Conservation (phyloP, 148 eudicot species). For the Rhododendron ovatum region DNA sequence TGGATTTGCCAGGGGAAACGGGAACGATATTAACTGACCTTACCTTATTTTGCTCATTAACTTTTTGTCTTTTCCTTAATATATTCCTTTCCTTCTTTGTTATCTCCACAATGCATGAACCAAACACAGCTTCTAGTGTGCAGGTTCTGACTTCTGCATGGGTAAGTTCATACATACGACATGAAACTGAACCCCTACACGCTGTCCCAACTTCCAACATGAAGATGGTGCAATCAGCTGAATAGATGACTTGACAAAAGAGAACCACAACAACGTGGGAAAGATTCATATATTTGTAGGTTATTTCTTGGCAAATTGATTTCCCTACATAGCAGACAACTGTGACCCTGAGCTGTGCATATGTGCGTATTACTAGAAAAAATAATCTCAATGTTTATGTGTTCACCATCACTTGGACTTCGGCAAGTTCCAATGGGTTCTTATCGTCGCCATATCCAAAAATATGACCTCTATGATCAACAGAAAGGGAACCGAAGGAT, state of each 20-base stretch:
- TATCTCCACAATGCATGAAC: neutral
- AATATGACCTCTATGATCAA: neutral
- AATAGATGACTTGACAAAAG: neutral
- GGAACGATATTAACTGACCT: neutral
- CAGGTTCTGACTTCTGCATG: neutral
- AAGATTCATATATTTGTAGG: neutral
- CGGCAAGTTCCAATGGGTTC: neutral
- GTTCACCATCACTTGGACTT: neutral
- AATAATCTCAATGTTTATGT: neutral
- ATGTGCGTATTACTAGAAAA: neutral
- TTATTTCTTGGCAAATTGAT: neutral
- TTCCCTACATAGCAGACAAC: neutral
- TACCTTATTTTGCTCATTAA: neutral
- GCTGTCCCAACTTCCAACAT: neutral
- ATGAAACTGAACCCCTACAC: neutral
- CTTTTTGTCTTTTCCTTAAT: neutral
- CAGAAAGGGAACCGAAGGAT: neutral
- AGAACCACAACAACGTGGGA: neutral
- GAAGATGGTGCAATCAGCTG: neutral
- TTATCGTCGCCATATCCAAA: neutral
- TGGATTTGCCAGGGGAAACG: neutral
- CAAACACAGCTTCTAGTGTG: neutral
- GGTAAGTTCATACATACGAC: neutral
- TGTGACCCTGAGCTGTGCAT: neutral
- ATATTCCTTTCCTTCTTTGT: neutral